phyloP scores from a whole-genome alignment of 176 grass and related monocot genomes.

The Aegilops longissima region DNA sequence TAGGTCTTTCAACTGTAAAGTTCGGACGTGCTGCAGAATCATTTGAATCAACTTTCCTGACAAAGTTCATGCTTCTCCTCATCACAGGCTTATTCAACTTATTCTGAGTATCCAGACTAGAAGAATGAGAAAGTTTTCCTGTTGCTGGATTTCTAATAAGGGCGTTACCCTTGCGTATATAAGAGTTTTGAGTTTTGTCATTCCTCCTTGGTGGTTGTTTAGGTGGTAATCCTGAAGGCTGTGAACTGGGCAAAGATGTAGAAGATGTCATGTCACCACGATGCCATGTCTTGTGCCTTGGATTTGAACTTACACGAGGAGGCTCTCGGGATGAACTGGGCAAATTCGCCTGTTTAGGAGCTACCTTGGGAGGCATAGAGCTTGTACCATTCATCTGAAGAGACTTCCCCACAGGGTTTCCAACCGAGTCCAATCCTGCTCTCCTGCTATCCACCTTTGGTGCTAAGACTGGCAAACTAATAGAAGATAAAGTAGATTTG shows the following conservation, averaged over 20 bases:
- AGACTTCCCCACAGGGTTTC: conserved; percentile 33
- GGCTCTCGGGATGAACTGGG: conserved; percentile 48
- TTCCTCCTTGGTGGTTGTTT: conserved; percentile 56
- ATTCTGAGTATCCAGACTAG: conserved; percentile 36
- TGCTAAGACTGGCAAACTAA: conserved; percentile 30
- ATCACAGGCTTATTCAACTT: conserved; percentile 42
- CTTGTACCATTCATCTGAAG: conserved; percentile 24
- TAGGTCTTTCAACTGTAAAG: conserved; percentile 72
- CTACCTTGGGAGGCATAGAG: conserved; percentile 36
- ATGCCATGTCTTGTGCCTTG: conserved; percentile 86
- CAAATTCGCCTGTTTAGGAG: conserved; percentile 39
- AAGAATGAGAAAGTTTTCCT: conserved; percentile 36
- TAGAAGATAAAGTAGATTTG: conserved; percentile 29
- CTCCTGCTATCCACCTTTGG: conserved; percentile 33
- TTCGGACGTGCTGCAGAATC: conserved; percentile 28
- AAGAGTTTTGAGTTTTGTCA: conserved; percentile 66
- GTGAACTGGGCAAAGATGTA: conserved; percentile 42
- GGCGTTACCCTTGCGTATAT: conserved; percentile 90
- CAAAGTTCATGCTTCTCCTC: conserved; percentile 58
- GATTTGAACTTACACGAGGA: conserved; percentile 42
- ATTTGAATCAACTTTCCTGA: conserved; percentile 48
- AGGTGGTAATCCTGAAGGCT: conserved; percentile 46
- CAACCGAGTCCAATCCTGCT: conserved; percentile 35
- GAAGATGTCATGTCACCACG: conserved; percentile 52
- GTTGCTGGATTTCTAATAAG: conserved; percentile 87